Evolutionary conservation across 2,329 filamentous ascomycete genomes (phyloP).

Genomic region (Sclerotinia borealis): DNA sequence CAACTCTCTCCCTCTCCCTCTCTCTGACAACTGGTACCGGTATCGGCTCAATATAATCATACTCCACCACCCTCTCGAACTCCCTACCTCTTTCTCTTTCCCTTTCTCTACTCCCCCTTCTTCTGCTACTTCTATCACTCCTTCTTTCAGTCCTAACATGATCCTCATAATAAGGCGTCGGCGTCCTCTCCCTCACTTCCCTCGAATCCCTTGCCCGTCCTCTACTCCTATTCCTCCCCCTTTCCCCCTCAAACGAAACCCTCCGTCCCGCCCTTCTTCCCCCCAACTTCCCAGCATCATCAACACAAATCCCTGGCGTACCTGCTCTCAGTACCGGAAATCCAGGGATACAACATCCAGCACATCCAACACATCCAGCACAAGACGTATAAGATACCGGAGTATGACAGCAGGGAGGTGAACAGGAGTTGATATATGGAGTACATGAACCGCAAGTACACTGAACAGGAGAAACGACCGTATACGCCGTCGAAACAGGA

Average conservation of each 20-base stretch:
- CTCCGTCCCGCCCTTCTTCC: too few relatives aligned
- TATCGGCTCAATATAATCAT: neutral
- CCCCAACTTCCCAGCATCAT: neutral
- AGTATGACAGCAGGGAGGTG: neutral
- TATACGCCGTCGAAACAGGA: neutral
- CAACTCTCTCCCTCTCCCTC: neutral
- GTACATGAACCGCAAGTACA: neutral
- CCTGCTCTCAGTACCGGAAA: neutral
- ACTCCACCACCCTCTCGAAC: neutral
- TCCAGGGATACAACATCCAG: neutral
- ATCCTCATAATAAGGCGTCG: slow-evolving; percentile 44
- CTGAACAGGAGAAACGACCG: neutral
- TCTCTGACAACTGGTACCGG: neutral
- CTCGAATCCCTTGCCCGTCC: too few relatives aligned
- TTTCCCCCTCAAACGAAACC: too few relatives aligned
- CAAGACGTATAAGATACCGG: too few relatives aligned
- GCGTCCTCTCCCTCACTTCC: slow-evolving; percentile 46
- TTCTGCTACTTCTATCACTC: slow-evolving; percentile 81
- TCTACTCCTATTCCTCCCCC: slow-evolving; percentile 13
- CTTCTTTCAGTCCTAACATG: slow-evolving; percentile 55
- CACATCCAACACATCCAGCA: neutral
- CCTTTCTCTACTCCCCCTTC: slow-evolving; percentile 53
- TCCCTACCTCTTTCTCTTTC: neutral
- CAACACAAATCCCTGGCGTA: neutral
- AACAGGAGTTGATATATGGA: neutral